Conservation (phyloP, 2,329 filamentous ascomycete genomes). For the Calonectria ilicicola region DNA sequence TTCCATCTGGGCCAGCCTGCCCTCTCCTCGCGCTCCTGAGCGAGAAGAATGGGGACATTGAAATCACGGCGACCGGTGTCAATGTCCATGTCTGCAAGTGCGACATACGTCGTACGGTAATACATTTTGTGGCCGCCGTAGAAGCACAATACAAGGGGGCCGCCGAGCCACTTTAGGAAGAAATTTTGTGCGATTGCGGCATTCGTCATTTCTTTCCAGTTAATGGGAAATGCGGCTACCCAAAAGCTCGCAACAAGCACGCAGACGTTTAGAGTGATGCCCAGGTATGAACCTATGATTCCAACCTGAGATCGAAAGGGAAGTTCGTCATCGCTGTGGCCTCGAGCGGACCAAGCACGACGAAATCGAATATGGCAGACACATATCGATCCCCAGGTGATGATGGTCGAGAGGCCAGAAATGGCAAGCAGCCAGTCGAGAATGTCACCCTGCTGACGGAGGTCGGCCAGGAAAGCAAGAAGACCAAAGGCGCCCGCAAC, state of each 20-base stretch:
- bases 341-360: constrained; percentile 77
- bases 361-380: constrained; percentile 95
- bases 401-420: constrained; percentile 78
- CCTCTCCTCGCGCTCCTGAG: constrained; percentile 83
- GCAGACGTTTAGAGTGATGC: constrained; percentile 79
- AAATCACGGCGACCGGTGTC: constrained; percentile 87
- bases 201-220: constrained; percentile 59
- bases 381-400: constrained; percentile 88
- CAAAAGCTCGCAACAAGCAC: constrained; percentile 90
- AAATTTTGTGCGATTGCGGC: constrained; percentile 70
- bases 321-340: constrained; percentile 79
- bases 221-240: constrained; percentile 83
- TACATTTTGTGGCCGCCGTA: constrained; percentile 83
- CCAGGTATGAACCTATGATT: constrained; percentile 82
- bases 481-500: constrained; percentile 77
- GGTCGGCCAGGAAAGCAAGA: constrained; percentile 81
- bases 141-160: constrained; percentile 75
- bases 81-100: constrained; percentile 83
- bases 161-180: constrained; percentile 79
- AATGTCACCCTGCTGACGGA: constrained; percentile 68
- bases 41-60: constrained; percentile 81
- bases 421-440: constrained; percentile 86
- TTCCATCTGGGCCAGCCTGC: constrained; percentile 82
- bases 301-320: constrained; percentile 87
- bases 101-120: constrained; percentile 76